Evolutionary conservation across 345 rosid species (phyloP), one percentile per base, ranked within the genome.

Genomic region (Salix viminalis): DNA sequence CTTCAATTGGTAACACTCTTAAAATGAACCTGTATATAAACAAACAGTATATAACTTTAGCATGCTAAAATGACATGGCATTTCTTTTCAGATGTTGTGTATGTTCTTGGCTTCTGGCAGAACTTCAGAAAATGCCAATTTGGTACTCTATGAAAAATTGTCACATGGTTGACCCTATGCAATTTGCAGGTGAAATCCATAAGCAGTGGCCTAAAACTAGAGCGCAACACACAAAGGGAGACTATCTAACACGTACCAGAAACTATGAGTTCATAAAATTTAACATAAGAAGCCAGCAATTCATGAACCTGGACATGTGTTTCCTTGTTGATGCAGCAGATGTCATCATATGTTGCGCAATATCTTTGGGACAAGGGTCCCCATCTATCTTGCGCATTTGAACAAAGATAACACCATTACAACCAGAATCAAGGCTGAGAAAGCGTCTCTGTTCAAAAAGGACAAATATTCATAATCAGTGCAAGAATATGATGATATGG

Each of bases 321-420:
- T 92, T 96, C 84, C 85, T 91, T 15, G 97, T 90, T 61, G 92
- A 87, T 41, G 94, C 94, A 78, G 88, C 90, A 79, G 97, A 88
- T 62, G 87, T 89, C 99, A 96, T 90, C 83, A 93, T 85, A 82
- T 88, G 90, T 75, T 94, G 97, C 69, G 83, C 97, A 77, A 96
- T 88, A 74, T 94, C 95, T 81, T 85, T 92, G 12, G 99, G 98
- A 30, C 90, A 81, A 76, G 94, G 99, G 67, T 89, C 97, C 71
- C 93, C 89, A 71, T 88, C 94, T 79, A 83, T 84, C 88, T 86
- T 91, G 79, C 89, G 90, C 99, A 96, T 96, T 88, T 96, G 99
- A 81, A 96, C 85, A 77, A 96, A 85, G 71, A 86, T 87, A 65
- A 96, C 87, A 73, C 99, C 99, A 58, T 92, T 94, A 80, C 98